Base-by-base conservation (phyloP, 768 basidiomycete species). In the Mycena venus region DNA sequence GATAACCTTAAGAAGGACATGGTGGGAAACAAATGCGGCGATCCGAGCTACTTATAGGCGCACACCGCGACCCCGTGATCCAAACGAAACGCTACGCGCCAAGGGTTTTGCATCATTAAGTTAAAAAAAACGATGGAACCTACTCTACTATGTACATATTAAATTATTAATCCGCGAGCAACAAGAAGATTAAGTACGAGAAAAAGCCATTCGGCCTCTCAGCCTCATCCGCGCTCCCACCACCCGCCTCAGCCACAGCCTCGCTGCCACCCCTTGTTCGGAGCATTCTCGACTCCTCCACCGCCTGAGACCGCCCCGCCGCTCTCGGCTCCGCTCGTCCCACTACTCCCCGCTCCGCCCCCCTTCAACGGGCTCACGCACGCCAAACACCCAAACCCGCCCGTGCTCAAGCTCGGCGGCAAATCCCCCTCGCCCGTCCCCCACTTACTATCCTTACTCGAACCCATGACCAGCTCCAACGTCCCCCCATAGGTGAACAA, bases 351-450 rank as follows among this genome's bases (percentile, higher is more conserved):
- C 47, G 9, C 27, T 2, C 17, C 27, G 29, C 31, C 15, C 15
- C 55, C 6, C 55, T 23, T 40, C 36, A n/a, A n/a, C n/a, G n/a
- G n/a, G n/a, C n/a, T n/a, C n/a, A n/a, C n/a, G n/a, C n/a, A n/a
- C n/a, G n/a, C n/a, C n/a, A n/a, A n/a, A 40, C 59, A 49, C 31
- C 36, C 68, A 65, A 65, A 72, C 2, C 70, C 70, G 1, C 51
- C 51, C 23, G 70, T 72, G n/a, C 70, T 72, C 70, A 72, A 59
- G n/a, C 70, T 72, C 62, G 25, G 11, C 62, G 70, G 70, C 42
- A 72, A 12, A 65, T 72, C 70, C 21, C 3, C 63, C 38, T 47
- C n/a, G 7, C 31, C 23, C 53, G 70, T 72, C 10, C 70, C 70
- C 61, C 61, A 72, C 17, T 31, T 47, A 32, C 70, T 72, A 10